Base-by-base conservation (phyloP, 1,284 basidiomycete species). In the Malassezia cuniculi region DNA sequence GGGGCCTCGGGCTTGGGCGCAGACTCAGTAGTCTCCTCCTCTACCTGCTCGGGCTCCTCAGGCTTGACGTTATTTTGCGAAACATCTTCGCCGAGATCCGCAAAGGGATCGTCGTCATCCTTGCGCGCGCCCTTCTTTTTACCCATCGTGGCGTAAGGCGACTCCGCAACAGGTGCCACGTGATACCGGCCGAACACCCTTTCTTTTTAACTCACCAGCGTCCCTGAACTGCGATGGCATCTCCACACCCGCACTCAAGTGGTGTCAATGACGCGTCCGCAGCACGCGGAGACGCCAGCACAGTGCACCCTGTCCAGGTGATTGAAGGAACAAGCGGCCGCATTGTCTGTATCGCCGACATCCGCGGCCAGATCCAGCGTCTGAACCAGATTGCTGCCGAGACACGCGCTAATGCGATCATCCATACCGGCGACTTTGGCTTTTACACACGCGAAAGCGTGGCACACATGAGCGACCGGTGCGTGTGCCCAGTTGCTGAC, bases 371-470 rank as follows among this genome's bases (percentile, higher is more conserved):
- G 48, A 74, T 86, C 48, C 85, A 82, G 41, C 77, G 78, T 38
- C 76, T 97, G 62, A 95, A 94, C 69, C 78, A 84, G 64, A 78
- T 94, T 44, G 89, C 89, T 22, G 74, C 80, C 36, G 85, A 93
- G 59, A 86, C 85, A n/a, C 77, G 81, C 46, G 90, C 87, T 15
- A 41, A 57, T 25, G 61, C 56, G 31, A 82, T 97, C 68, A 85
- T 99, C 50, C 90, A 97, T 69, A 94, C 89, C 0, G 93, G 93
- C 41, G 93, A 99, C 73, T 97, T 97, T 79, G 93, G 93, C 42
- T 94, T 97, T 71, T 93, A 93, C 69, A 85, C 87, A 68, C 72
- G 76, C 15, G 76, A 76, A 46, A 86, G 82, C 66, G 73, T 93
- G 38, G 81, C 82, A 27, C 75, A 85, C 51, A 90, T 95, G 72